These are phyloP conservation scores for Backusella australiensis DNA, from an alignment of 192 early-diverging fungal genomes.

Conservation along the genomic window DNA sequence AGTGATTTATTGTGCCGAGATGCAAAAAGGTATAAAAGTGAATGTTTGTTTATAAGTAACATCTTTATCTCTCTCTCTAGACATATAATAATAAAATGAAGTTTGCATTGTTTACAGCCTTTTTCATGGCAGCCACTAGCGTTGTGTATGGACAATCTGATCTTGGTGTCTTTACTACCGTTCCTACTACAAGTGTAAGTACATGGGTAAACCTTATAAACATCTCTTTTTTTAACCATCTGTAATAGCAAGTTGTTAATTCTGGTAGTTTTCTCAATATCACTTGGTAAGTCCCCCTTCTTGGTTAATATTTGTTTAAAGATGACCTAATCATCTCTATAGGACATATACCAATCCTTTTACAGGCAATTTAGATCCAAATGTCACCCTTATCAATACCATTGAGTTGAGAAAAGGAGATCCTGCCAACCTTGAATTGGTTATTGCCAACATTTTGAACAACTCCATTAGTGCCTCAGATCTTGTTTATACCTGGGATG, in stretches of 20 bases:
- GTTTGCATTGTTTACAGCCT: background rate
- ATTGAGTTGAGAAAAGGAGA: conserved; percentile 9
- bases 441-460: conserved; percentile 7
- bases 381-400: background rate
- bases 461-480: background rate
- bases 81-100: conserved; percentile 5
- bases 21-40: background rate
- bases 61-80: background rate
- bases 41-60: background rate
- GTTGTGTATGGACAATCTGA: background rate
- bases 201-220: background rate
- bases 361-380: background rate
- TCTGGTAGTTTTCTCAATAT: background rate
- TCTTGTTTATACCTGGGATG: conserved; percentile 13
- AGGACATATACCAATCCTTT: background rate
- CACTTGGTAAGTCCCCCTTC: conserved; percentile 2
- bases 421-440: conserved; percentile 1
- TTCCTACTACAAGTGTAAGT: background rate
- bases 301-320: too few species aligned
- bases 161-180: background rate
- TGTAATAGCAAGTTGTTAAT: conserved; percentile 2
- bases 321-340: background rate
- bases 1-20: background rate
- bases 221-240: background rate
- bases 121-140: background rate